phyloP scores from a whole-genome alignment of 768 basidiomycete genomes.

The Strobilomyces confusus region DNA sequence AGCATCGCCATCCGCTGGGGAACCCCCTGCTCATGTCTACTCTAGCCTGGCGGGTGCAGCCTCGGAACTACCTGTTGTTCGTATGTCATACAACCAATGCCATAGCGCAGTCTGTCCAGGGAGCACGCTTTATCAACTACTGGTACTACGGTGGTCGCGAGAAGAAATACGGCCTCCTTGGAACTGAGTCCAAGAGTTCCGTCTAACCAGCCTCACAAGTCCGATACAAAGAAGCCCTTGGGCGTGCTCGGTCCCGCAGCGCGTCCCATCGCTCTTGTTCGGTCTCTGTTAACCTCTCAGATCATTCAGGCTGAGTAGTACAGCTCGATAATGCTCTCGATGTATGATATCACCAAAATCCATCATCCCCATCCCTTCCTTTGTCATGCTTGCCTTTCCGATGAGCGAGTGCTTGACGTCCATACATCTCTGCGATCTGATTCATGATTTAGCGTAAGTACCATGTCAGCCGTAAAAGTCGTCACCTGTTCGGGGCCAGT shows the following conservation, averaged over 20 bases:
- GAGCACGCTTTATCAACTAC: conserved; percentile 81
- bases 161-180: conserved; percentile 47
- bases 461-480: neutral
- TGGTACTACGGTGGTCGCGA: conserved; percentile 90
- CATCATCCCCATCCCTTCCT: conserved; percentile 65
- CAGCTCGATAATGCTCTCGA: conserved; percentile 1
- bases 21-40: conserved; percentile 4
- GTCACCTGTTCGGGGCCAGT: conserved; percentile 89
- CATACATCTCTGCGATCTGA: conserved; percentile 93
- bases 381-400: conserved; percentile 63
- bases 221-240: conserved; percentile 20
- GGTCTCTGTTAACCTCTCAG: neutral
- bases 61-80: conserved; percentile 93
- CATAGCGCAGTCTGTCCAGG: conserved; percentile 81
- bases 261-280: neutral
- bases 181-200: conserved; percentile 33
- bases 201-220: conserved; percentile 48
- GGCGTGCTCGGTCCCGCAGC: neutral
- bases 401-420: conserved; percentile 80
- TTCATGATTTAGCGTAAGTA: conserved; percentile 2
- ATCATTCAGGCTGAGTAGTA: conserved; percentile 16
- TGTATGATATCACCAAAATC: conserved; percentile 59
- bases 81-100: conserved; percentile 93
- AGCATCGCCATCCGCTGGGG: neutral
- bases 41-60: conserved; percentile 90